Evolutionary conservation across 768 basidiomycete species (phyloP).

Genomic region (Leucocoprinus leucothites): DNA sequence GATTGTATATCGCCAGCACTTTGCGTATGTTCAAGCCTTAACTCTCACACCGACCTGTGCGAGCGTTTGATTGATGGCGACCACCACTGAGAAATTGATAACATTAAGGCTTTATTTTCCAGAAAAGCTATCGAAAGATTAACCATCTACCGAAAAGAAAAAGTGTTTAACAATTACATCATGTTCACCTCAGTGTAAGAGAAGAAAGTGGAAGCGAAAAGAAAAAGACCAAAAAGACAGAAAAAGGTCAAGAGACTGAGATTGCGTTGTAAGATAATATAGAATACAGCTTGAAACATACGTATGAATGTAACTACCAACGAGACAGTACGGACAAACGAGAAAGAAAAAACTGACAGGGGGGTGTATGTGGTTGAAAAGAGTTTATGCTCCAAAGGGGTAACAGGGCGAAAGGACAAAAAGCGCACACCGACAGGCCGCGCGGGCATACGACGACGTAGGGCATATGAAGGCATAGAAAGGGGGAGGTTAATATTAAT

Average conservation of each 20-base stretch:
- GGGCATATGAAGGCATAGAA: not conserved
- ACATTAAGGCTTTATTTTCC: no score
- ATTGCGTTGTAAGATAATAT: constrained; percentile 13
- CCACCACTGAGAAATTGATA: no score
- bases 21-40: no score
- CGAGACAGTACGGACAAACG: not conserved
- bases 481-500: constrained; percentile 26
- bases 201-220: constrained; percentile 11
- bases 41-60: no score
- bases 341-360: constrained; percentile 11
- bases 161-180: constrained; percentile 11
- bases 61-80: no score
- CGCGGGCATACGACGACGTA: no score
- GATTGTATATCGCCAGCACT: no score
- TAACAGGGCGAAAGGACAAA: constrained; percentile 1
- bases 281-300: constrained; percentile 13
- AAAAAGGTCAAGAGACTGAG: constrained; percentile 13
- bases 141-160: constrained; percentile 3
- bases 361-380: not conserved
- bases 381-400: constrained; percentile 1
- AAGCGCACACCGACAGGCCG: no score
- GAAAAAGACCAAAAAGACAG: constrained; percentile 9
- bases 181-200: constrained; percentile 19
- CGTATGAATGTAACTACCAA: constrained; percentile 3
- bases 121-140: no score